Evolutionary conservation across 192 early-diverging fungal genomes (phyloP).

Genomic region (Tieghemiomyces parasiticus): DNA sequence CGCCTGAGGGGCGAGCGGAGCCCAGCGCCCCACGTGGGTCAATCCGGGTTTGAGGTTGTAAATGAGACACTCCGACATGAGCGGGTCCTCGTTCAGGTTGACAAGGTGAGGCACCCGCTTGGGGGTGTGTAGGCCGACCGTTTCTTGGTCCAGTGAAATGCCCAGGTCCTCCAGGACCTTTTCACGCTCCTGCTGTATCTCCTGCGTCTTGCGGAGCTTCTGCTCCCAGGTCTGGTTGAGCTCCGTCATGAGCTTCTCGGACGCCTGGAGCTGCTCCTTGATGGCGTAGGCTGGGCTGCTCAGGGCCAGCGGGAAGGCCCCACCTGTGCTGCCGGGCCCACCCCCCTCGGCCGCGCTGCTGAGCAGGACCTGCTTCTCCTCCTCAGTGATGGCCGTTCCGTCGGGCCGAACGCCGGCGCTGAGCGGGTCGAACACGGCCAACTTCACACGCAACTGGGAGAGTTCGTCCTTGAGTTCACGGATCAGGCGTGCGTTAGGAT

Average conservation of each 20-base stretch:
- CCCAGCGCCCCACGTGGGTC: conserved; percentile 45
- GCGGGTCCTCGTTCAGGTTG: conserved; percentile 79
- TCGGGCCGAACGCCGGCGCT: conserved; percentile 18
- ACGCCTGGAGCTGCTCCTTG: conserved; percentile 63
- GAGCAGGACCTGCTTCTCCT: conserved; percentile 1
- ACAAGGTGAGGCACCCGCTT: conserved; percentile 71
- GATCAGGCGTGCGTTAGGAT: conserved; percentile 60
- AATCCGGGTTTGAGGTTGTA: conserved; percentile 66
- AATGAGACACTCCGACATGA: conserved; percentile 81
- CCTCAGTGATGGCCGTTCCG: conserved; percentile 12
- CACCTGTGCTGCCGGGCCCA: no score
- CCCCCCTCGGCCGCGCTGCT: neutral
- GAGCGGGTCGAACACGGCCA: conserved; percentile 28
- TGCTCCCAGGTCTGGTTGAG: conserved; percentile 76
- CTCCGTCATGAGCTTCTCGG: conserved; percentile 75
- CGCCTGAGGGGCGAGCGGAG: conserved; percentile 14
- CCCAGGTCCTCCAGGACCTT: conserved; percentile 63
- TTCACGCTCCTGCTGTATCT: conserved; percentile 58
- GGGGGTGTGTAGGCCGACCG: conserved; percentile 60
- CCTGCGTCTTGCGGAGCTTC: conserved; percentile 51
- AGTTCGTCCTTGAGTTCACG: conserved; percentile 76
- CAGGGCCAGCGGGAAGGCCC: neutral
- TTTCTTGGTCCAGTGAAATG: conserved; percentile 51
- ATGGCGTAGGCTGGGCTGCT: conserved; percentile 19
- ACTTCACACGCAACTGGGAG: conserved; percentile 36